Base-by-base conservation (phyloP, 129 eudicot genomes). In the Flaveria ramosissima region DNA sequence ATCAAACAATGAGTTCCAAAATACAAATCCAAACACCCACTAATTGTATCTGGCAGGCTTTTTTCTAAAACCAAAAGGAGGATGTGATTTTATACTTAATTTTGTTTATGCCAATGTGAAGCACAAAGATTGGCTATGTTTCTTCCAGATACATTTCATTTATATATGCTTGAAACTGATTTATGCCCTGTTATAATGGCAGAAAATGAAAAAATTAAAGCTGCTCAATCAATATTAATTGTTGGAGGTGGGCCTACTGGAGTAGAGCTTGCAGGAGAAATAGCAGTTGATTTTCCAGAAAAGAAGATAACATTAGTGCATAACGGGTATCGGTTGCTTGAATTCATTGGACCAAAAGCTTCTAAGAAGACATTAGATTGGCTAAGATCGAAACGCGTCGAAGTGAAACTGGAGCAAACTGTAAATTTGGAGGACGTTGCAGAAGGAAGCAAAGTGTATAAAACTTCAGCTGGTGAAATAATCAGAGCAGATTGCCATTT, bases 221-320 rank as follows among this genome's bases (percentile, higher is more conserved):
- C 86, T 4, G 92, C 97, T 32, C 66, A 65, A 46, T 92, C 97
- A 12, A 75, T 92, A 59, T 57, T 92, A 85, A 89, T 92, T 7
- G 83, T 92, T 32, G 97, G 97, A 72, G 97, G 97, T 14, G 97
- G 97, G 4, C 97, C 97, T 1, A 89, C 93, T 42, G 97, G 97
- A 12, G 96, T 92, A 45, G 97, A 92, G 79, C 93, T 92, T 32
- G 96, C 96, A 36, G 93, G 88, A 50, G 97, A 92, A 83, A 86
- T 92, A 64, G 93, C 96, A 7, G 85, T 84, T 17, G 96, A 89
- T 83, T 92, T 80, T 70, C 88, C 93, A 10, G 87, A 79, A 6
- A 92, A 89, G 76, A 89, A 74, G 71, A 81, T 92, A 41, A 86
- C 84, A 14, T 79, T 92, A 27, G 93, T 92, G 63, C 97, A 92